Evolutionary conservation across 768 basidiomycete species (phyloP).

Genomic region (Fomitopsis serialis): DNA sequence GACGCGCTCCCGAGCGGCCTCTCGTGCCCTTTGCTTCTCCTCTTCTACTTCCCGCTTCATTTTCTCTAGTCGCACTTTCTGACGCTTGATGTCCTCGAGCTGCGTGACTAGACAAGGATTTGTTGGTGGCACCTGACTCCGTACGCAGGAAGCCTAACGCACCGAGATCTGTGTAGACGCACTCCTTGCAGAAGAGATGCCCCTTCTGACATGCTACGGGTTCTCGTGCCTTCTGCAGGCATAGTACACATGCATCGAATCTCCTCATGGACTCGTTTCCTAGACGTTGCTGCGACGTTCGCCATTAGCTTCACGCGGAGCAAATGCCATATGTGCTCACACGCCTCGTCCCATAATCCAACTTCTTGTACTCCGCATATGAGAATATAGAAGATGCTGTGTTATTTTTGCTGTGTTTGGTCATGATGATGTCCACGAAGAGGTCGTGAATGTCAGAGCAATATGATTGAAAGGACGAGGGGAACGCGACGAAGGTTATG

Average conservation of each 20-base stretch:
- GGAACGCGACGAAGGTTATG: too few species aligned
- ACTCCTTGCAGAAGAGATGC: conserved; percentile 95
- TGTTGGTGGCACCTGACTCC: neutral
- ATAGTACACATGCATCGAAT: conserved; percentile 89
- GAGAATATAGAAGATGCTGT: conserved; percentile 87
- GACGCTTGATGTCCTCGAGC: conserved; percentile 90
- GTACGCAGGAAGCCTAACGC: conserved; percentile 29
- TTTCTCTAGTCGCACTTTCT: conserved; percentile 72
- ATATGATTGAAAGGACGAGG: too few species aligned
- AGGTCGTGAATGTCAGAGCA: too few species aligned
- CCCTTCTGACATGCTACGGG: conserved; percentile 82
- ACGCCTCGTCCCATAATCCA: conserved; percentile 79
- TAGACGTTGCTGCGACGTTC: conserved; percentile 56
- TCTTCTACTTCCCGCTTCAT: conserved; percentile 77
- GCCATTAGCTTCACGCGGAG: neutral
- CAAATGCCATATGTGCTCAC: conserved; percentile 31
- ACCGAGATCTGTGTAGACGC: conserved; percentile 82
- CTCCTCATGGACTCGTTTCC: conserved; percentile 91
- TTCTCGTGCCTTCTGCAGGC: conserved; percentile 76
- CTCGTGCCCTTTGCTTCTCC: conserved; percentile 62
- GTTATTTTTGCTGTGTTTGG: conserved; percentile 88
- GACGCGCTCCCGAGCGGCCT: conserved; percentile 83
- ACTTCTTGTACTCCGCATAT: conserved; percentile 83
- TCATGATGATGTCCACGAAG: conserved; percentile 40
- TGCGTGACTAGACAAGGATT: conserved; percentile 74